These are phyloP conservation scores for Salicornia ramosissima DNA, from an alignment of 148 eudicot genomes.

Conservation along the genomic window DNA sequence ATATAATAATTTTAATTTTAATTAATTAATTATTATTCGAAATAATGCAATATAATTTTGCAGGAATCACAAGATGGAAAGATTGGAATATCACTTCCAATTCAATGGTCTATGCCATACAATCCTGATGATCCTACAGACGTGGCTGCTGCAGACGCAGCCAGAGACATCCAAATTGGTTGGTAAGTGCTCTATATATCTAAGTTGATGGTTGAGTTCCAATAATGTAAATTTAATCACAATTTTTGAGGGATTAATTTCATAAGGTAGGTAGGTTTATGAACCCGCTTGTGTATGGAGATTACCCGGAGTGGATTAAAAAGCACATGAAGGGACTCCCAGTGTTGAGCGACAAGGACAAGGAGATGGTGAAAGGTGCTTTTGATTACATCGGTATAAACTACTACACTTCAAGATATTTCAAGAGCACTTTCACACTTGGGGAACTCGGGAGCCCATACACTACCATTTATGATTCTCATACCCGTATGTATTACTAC, in stretches of 20 bases:
- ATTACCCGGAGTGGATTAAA: slow-evolving; percentile 7
- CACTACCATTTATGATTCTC: background rate
- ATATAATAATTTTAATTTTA: too few species aligned
- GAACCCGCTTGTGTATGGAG: background rate
- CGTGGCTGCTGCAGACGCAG: background rate
- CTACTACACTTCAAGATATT: background rate
- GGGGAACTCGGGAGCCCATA: background rate
- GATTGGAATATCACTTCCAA: slow-evolving; percentile 2
- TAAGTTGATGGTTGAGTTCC: too few species aligned
- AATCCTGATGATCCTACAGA: background rate
- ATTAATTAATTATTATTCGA: too few species aligned
- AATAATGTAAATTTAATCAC: too few species aligned
- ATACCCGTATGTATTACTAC: background rate
- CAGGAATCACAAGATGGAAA: background rate
- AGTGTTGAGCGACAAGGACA: background rate
- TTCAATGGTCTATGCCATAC: slow-evolving; percentile 10
- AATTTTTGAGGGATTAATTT: too few species aligned
- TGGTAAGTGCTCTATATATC: too few species aligned
- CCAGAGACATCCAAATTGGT: background rate
- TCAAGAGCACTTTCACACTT: background rate
- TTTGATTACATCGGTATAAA: background rate
- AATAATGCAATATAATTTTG: background rate
- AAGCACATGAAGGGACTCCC: background rate
- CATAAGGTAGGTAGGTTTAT: background rate
- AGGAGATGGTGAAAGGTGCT: background rate